Evolutionary conservation across 768 basidiomycete genomes (phyloP), one percentile per base, ranked within the genome.

Genomic region (Termitomyces sp.): DNA sequence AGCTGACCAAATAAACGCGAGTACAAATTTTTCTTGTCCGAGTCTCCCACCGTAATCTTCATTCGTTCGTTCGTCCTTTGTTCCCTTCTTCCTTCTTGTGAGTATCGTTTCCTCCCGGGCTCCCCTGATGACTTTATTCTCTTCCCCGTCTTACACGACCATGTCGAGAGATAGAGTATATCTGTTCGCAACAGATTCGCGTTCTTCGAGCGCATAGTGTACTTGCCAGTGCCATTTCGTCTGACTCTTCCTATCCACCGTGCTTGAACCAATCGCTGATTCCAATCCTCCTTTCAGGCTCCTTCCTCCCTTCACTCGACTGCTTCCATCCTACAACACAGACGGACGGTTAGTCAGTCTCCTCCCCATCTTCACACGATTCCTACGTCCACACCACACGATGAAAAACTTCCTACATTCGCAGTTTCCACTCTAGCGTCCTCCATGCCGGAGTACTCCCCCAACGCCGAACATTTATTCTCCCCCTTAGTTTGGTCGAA

Each of bases 131-230:
- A 86, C 81, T 77, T 78, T 77, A 81, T 89, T 89, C 88, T 89
- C 87, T 90, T 89, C 88, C 88, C 88, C 88, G 87, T 86, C 88
- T 73, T 89, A 89, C 66, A 86, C 88, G 88, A 89, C 89, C 81
- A 85, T 90, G 89, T 76, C 83, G 88, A 89, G 87, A 68, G 76
- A 81, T 70, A 89, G 86, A 87, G 85, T 63, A 66, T 68, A 83
- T 86, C 77, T 79, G 83, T 88, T 86, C 83, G 83, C 84, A 85
- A 84, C 85, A 76, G 76, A 84, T 80, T 73, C 70, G 82, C 79
- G 77, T 72, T 75, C 72, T 80, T 55, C 70, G 77, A 73, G 71
- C 72, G 79, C 79, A 76, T 67, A 86, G 84, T 80, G 86, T 81
- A 86, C 87, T 89, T 88, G 88, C 88, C 88, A 89, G 88, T 86